phyloP scores from a whole-genome alignment of 2,329 filamentous ascomycete species.

The Trichophyton equinum region DNA sequence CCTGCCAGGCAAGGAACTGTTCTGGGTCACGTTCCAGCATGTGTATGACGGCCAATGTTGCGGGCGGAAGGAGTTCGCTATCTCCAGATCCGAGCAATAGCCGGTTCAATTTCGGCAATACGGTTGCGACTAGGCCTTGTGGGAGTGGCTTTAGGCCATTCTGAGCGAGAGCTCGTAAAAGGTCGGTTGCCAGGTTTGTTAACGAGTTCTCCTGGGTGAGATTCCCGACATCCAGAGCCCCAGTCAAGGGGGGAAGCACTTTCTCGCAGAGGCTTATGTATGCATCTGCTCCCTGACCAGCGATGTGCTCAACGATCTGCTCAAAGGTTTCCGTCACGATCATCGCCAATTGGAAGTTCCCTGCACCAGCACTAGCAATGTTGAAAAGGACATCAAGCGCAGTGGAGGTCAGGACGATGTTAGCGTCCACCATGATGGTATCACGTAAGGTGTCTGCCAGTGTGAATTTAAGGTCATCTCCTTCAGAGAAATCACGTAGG shows the following conservation, averaged over 20 bases:
- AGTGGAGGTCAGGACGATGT: conserved; percentile 58
- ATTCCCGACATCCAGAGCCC: conserved; percentile 77
- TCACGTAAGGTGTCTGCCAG: conserved; percentile 76
- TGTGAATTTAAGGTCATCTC: conserved; percentile 83
- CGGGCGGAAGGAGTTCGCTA: conserved; percentile 74
- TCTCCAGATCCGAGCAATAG: conserved; percentile 75
- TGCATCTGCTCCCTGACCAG: conserved; percentile 50
- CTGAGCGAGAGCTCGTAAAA: conserved; percentile 69
- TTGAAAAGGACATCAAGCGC: conserved; percentile 73
- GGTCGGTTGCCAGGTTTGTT: conserved; percentile 73
- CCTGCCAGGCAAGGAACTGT: conserved; percentile 78
- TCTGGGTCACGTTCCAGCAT: conserved; percentile 81
- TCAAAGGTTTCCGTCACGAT: conserved; percentile 85
- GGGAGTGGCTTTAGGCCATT: conserved; percentile 77
- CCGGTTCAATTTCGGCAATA: conserved; percentile 74
- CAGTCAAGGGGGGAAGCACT: conserved; percentile 74
- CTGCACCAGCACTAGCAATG: conserved; percentile 74
- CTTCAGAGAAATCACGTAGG: conserved; percentile 68
- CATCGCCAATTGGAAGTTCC: conserved; percentile 82
- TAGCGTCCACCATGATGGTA: conserved; percentile 66
- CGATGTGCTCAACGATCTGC: conserved; percentile 60
- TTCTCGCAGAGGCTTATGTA: conserved; percentile 73
- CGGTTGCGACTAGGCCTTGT: conserved; percentile 67
- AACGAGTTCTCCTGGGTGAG: conserved; percentile 68
- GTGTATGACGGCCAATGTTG: conserved; percentile 74